Evolutionary conservation across 345 rosid genomes (phyloP).

Genomic region (rapeseed (Brassica napus)): DNA sequence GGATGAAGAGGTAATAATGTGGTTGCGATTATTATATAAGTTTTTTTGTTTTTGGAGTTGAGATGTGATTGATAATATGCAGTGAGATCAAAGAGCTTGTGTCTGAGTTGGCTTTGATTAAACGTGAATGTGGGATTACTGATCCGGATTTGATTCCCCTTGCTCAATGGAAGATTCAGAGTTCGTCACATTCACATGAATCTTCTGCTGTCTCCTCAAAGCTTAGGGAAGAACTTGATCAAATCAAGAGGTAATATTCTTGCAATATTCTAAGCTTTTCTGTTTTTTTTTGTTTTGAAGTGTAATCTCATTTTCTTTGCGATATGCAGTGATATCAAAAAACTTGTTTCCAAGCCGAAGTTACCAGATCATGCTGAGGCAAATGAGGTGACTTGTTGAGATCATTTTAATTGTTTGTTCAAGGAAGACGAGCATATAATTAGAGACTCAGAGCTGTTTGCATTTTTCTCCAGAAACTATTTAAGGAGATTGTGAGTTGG

Average conservation of each 20-base stretch:
- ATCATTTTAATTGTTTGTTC: background rate
- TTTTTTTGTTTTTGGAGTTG: background rate
- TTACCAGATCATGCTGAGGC: conserved; percentile 51
- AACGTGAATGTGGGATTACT: conserved; percentile 61
- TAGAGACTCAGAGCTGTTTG: conserved; percentile 11
- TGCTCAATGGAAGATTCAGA: conserved; percentile 55
- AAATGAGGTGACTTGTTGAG: conserved; percentile 52
- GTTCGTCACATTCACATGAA: conserved; percentile 44
- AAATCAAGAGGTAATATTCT: conserved; percentile 51
- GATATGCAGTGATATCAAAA: conserved; percentile 56
- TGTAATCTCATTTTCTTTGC: conserved; percentile 17
- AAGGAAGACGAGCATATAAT: conserved; percentile 1
- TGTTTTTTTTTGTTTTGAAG: no score
- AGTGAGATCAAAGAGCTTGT: conserved; percentile 62
- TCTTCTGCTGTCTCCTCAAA: conserved; percentile 42
- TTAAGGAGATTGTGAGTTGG: conserved; percentile 56
- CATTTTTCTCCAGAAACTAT: conserved; percentile 48
- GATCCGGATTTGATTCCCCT: conserved; percentile 64
- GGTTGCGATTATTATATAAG: background rate
- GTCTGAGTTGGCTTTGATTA: conserved; percentile 55
- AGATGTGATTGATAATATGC: conserved; percentile 7
- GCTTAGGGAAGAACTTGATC: conserved; percentile 61
- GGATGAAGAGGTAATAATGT: conserved; percentile 51
- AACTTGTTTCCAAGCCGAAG: conserved; percentile 51
- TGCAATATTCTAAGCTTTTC: conserved; percentile 32